These are phyloP conservation scores for Fusarium vanettenii DNA, from an alignment of 2,329 filamentous ascomycete genomes.

Conservation along the genomic window DNA sequence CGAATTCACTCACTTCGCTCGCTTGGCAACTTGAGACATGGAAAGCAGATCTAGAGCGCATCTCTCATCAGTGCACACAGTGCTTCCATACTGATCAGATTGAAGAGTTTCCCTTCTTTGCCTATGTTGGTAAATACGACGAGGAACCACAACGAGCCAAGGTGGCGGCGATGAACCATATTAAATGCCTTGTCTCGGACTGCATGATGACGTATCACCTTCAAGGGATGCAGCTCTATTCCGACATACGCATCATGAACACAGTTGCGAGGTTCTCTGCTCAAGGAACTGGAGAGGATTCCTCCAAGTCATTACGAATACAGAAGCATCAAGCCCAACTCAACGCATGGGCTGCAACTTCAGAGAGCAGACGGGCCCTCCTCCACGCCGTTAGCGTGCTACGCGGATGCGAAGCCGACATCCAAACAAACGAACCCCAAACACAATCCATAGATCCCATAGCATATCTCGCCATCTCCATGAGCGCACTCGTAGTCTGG, in stretches of 20 bases:
- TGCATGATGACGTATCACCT: slow-evolving; percentile 52
- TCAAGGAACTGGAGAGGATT: slow-evolving; percentile 8
- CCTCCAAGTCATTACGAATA: slow-evolving; percentile 28
- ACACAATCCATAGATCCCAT: slow-evolving; percentile 47
- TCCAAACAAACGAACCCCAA: slow-evolving; percentile 27
- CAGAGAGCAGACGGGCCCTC: slow-evolving; percentile 47
- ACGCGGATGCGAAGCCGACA: slow-evolving; percentile 38
- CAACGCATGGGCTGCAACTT: slow-evolving; percentile 46
- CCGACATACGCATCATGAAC: slow-evolving; percentile 48
- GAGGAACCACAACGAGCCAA: slow-evolving; percentile 40
- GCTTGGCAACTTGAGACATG: slow-evolving; percentile 43
- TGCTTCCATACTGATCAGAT: slow-evolving; percentile 16
- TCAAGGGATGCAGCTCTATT: slow-evolving; percentile 50
- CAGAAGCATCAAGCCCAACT: slow-evolving; percentile 38
- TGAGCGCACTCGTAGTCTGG: slow-evolving; percentile 50
- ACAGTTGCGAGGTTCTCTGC: slow-evolving; percentile 38
- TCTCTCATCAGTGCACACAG: slow-evolving; percentile 34
- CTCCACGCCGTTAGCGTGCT: slow-evolving; percentile 50
- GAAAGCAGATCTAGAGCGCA: slow-evolving; percentile 39
- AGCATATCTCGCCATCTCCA: slow-evolving; percentile 47
- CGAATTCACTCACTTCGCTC: slow-evolving; percentile 32
- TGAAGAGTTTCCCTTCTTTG: slow-evolving; percentile 34
- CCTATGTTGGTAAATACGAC: slow-evolving; percentile 46
- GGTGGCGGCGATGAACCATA: slow-evolving; percentile 38
- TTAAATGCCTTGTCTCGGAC: slow-evolving; percentile 48